Evolutionary conservation across 805 yeast species (phyloP).

Genomic region (Zygotorulaspora sp.): DNA sequence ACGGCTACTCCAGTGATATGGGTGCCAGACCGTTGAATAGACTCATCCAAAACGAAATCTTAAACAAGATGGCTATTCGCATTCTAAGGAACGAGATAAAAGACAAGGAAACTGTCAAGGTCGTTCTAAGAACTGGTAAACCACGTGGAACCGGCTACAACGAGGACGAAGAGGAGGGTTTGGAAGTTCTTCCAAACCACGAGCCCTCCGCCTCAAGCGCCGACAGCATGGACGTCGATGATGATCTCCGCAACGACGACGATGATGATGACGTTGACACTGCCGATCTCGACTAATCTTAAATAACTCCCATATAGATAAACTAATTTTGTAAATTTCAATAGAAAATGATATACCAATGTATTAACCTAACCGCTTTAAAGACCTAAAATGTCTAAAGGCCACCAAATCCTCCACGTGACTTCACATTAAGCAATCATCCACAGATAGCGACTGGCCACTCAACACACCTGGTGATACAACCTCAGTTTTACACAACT

Average conservation of each 20-base stretch:
- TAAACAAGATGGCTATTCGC: slow-evolving; percentile 85
- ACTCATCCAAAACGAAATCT: slow-evolving; percentile 80
- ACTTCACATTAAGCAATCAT: too few species aligned
- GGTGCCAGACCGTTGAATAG: slow-evolving; percentile 97
- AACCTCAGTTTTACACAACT: too few species aligned
- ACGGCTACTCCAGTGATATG: slow-evolving; percentile 88
- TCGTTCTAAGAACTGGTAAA: slow-evolving; percentile 41
- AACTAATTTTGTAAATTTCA: too few species aligned
- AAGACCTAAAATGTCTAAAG: too few species aligned
- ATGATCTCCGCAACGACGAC: slow-evolving; percentile 40
- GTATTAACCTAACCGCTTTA: too few species aligned
- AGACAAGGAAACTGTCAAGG: slow-evolving; percentile 82
- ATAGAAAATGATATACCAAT: background rate
- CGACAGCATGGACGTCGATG: slow-evolving; percentile 57
- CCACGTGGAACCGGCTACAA: slow-evolving; percentile 17
- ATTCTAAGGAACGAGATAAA: slow-evolving; percentile 78
- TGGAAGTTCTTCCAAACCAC: slow-evolving; percentile 84
- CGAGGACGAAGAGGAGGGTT: slow-evolving; percentile 48
- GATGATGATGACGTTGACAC: slow-evolving; percentile 22
- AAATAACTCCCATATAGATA: too few species aligned
- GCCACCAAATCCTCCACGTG: too few species aligned
- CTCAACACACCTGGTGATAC: too few species aligned
- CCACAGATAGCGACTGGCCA: too few species aligned
- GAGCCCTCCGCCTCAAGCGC: slow-evolving; percentile 53
- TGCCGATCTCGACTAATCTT: slow-evolving; percentile 18